Base-by-base conservation (phyloP, 345 rosid species). In the Linum trigynum region DNA sequence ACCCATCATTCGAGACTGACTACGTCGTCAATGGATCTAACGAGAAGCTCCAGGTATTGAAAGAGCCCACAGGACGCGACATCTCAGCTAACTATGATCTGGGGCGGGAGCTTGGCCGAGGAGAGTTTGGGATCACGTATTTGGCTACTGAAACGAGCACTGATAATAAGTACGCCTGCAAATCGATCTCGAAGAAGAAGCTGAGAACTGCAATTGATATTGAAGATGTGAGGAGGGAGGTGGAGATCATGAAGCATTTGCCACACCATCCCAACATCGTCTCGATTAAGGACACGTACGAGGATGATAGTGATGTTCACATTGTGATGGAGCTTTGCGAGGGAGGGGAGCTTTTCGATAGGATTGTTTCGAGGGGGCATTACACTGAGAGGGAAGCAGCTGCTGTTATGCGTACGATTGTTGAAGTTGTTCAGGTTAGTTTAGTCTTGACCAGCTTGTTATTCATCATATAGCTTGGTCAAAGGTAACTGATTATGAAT, bases 321-420 rank as follows among this genome's bases (percentile, higher is more conserved):
- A 88, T 90, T 64, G 95, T 90, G 61, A 90, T 90, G 97, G 97
- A 86, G 76, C 65, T 90, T 65, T 90, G 97, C 61, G 95, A 90
- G 72, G 97, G 95, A 39, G 97, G 97, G 8, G 95, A 90, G 74
- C 79, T 90, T 57, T 90, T 90, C 63, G 97, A 90, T 75, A 82
- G 95, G 78, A 90, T 90, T 68, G 92, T 90, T 10, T 92, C 97
- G 0, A 75, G 90, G 64, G 97, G 97, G 0, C 97, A 90, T 78
- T 88, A 90, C 84, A 82, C 97, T 7, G 97, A 88, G 78, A 73
- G 95, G 37, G 95, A 90, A 16, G 97, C 97, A 63, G 88, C 95
- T 35, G 84, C 75, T 1, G 89, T 90, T 65, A 83, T 86, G 88
- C 72, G 77, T 64, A 90, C 95, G 60, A 84, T 90, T 65, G 83